Evolutionary conservation across 2,329 filamentous ascomycete species (phyloP).

Genomic region (Colletotrichum cordylinicola): DNA sequence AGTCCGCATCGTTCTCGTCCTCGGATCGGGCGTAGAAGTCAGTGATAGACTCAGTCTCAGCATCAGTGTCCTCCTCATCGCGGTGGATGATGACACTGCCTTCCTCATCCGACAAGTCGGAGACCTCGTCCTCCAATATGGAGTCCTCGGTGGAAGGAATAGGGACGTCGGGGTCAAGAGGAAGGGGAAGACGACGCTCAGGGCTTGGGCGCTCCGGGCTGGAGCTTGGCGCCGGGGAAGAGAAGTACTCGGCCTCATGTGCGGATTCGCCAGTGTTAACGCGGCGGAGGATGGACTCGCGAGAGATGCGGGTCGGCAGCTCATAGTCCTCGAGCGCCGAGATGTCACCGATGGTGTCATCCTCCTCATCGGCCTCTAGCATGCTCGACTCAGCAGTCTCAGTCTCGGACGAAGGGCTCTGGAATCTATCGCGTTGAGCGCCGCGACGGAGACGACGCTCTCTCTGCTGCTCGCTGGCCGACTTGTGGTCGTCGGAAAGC

Average conservation of each 20-base stretch:
- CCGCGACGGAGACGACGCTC: slow-evolving; percentile 73
- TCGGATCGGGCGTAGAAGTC: slow-evolving; percentile 67
- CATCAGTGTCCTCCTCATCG: slow-evolving; percentile 66
- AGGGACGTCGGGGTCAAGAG: slow-evolving; percentile 85
- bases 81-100: slow-evolving; percentile 72
- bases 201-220: slow-evolving; percentile 57
- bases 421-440: slow-evolving; percentile 55
- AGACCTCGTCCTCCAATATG: slow-evolving; percentile 49
- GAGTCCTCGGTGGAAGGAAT: slow-evolving; percentile 85
- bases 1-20: slow-evolving; percentile 54
- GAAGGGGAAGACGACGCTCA: slow-evolving; percentile 52
- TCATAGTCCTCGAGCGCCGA: slow-evolving; percentile 67
- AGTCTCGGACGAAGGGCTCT: slow-evolving; percentile 46
- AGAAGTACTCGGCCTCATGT: slow-evolving; percentile 68
- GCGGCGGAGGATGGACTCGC: slow-evolving; percentile 90
- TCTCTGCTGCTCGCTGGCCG: slow-evolving; percentile 68
- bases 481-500: slow-evolving; percentile 72
- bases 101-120: slow-evolving; percentile 47
- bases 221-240: slow-evolving; percentile 64
- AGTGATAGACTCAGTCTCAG: slow-evolving; percentile 71
- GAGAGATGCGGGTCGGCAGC: slow-evolving; percentile 80
- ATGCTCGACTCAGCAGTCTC: slow-evolving; percentile 34
- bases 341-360: slow-evolving; percentile 66
- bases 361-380: slow-evolving; percentile 54
- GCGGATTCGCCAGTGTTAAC: slow-evolving; percentile 69